Base-by-base conservation (phyloP, 116 monocot species). In the Phalaenopsis hybrid region DNA sequence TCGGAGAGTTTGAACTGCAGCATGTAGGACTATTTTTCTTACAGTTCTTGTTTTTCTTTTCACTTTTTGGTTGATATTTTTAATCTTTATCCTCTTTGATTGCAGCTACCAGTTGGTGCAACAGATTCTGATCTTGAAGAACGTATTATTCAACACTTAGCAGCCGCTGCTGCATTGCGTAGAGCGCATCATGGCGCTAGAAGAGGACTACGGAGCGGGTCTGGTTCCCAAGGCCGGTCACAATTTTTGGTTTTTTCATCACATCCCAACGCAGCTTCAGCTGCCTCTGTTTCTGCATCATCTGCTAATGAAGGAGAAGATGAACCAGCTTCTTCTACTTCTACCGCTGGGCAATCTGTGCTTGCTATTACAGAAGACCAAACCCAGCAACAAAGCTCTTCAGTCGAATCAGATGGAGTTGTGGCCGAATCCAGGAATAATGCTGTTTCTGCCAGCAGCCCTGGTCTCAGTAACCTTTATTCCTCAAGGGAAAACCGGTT, bases 1-100 rank as follows among this genome's bases (percentile, higher is more conserved):
- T 97, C 86, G 91, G 92, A 70, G 92, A 94, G 83, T 92, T 94
- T 79, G 97, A 94, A 83, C 57, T 92, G 75, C 94, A 90, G 79
- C 94, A 96, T 82, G 96, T 96, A 81, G 16, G 82, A n/a, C 49
- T 50, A 31, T 50, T 49, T 17, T 77, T 51, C 10, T 77, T 25
- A 31, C 16, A 50, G 1, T 77, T 8, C 50, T n/a, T 28, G 8
- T 0, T 65, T 28, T 9, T 68, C 33, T 44, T 15, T 20, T 50
- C 18, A 31, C 31, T 67, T 67, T 69, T 51, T 68, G 37, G 45
- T 73, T 57, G 52, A 25, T 11, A 4, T 46, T 69, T 10, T 58
- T 44, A 59, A 13, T 20, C 16, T 41, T 23, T 1, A 4, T 76
- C 48, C 21, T 76, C 34, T 78, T 77, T 77, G 12, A 51, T 45